Evolutionary conservation across 805 yeast species (phyloP).

Genomic region (Pichia cephalocereana): DNA sequence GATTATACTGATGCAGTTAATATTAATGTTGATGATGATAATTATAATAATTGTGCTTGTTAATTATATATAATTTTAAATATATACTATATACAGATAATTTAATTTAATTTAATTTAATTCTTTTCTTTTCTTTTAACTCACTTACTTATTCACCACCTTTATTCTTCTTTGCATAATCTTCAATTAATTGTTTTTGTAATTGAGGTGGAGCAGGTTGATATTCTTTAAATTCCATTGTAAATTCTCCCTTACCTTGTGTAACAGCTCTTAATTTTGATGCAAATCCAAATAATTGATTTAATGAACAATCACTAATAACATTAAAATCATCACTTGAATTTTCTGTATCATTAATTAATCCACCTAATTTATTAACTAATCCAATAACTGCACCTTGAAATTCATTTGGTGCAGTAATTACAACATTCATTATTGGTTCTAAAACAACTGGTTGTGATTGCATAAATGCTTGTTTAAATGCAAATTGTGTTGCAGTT

Average conservation of each 20-base stretch:
- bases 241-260: conserved; percentile 98
- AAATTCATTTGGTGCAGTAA: conserved; percentile 93
- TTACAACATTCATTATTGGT: conserved; percentile 91
- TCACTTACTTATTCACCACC: not conserved
- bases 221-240: conserved; percentile 88
- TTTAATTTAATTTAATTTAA: too few species aligned
- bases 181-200: conserved; percentile 84
- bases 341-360: conserved; percentile 89
- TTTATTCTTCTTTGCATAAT: conserved; percentile 52
- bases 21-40: conserved; percentile 81
- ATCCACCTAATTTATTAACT: conserved; percentile 84
- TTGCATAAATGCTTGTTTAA: conserved; percentile 78
- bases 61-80: too few species aligned
- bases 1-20: conserved; percentile 96
- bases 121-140: too few species aligned
- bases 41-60: conserved; percentile 62
- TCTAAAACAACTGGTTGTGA: conserved; percentile 86
- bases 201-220: conserved; percentile 85
- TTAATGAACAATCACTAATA: conserved; percentile 92
- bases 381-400: conserved; percentile 90
- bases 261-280: conserved; percentile 92
- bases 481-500: conserved; percentile 86
- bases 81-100: too few species aligned
- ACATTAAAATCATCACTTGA: conserved; percentile 91
- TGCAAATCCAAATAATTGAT: conserved; percentile 93